Evolutionary conservation across 768 basidiomycete species (phyloP).

Genomic region (Phylloporus rhodoxanthus): DNA sequence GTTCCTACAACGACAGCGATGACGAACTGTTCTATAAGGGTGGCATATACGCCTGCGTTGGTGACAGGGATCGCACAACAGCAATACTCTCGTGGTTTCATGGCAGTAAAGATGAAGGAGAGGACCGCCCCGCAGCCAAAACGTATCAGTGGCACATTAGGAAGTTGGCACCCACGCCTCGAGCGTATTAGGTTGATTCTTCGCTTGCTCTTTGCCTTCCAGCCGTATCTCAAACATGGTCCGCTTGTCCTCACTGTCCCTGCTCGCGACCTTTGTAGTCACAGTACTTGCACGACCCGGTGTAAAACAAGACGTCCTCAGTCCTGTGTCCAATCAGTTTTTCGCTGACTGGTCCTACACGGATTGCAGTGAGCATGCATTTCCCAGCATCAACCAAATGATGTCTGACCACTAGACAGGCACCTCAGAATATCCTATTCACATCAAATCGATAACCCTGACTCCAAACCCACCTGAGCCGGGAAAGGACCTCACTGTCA

Average conservation of each 20-base stretch:
- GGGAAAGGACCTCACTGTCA: conserved; percentile 84
- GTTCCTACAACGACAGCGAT: conserved; percentile 63
- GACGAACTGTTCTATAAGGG: conserved; percentile 71
- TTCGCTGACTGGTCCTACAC: conserved; percentile 57
- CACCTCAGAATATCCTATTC: conserved; percentile 38
- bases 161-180: conserved; percentile 19
- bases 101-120: conserved; percentile 19
- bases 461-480: conserved; percentile 87
- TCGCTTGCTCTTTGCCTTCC: conserved; percentile 16
- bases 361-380: conserved; percentile 62
- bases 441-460: conserved; percentile 66
- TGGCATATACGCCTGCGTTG: conserved; percentile 84
- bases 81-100: conserved; percentile 83
- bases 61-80: conserved; percentile 89
- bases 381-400: not conserved
- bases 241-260: conserved; percentile 20
- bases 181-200: conserved; percentile 13
- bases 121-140: not conserved
- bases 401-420: conserved; percentile 35
- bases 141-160: not conserved
- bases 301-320: conserved; percentile 29
- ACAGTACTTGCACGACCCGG: conserved; percentile 20
- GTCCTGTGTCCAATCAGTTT: conserved; percentile 27
- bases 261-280: conserved; percentile 26
- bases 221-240: conserved; percentile 23